Base-by-base conservation (phyloP, 2,329 filamentous ascomycete species). In the Apiospora marii region DNA sequence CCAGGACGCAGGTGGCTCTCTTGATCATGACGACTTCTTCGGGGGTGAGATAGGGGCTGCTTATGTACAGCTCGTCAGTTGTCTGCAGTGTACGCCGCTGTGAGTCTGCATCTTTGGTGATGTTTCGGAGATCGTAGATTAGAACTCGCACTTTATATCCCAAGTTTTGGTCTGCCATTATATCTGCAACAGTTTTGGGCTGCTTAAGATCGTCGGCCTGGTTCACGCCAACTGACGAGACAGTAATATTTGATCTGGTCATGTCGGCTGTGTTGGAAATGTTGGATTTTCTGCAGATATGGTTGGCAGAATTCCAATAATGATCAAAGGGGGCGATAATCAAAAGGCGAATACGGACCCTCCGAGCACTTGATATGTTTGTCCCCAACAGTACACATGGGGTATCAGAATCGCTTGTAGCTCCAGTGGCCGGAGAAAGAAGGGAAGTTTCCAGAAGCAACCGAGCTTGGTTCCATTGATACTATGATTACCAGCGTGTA, bases 1-100 rank as follows among this genome's bases (percentile, higher is more conserved):
- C 24, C 49, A 30, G 16, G 49, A 16, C 49, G 16, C 49, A 53
- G 6, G 16, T 67, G 8, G 61, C 61, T n/a, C 34, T 19, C 61
- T 70, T 75, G 71, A 67, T 24, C 1, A 43, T 37, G 34, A 34
- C 12, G 4, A 16, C 34, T 27, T 67, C 61, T 3, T 16, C 7
- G 34, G 61, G 6, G 19, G 61, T 41, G 16, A 67, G 43, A 27
- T 67, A 67, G 19, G 34, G 61, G 8, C 34, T 13, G 41, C 61
- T 44, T 34, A 67, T 67, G 12, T 67, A 67, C 41, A 44, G 8
- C 34, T 37, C 8, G n/a, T 67, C 34, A 1, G 41, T 44, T 19
- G 34, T 67, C 34, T 67, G 34, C n/a, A 43, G 16, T 8, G 41
- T 67, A 19, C 61, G 61, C 3, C 4, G 19, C 8, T 67, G 61